Base-by-base conservation (phyloP, 495 filamentous ascomycete genomes). In the Aspergillus campestris region DNA sequence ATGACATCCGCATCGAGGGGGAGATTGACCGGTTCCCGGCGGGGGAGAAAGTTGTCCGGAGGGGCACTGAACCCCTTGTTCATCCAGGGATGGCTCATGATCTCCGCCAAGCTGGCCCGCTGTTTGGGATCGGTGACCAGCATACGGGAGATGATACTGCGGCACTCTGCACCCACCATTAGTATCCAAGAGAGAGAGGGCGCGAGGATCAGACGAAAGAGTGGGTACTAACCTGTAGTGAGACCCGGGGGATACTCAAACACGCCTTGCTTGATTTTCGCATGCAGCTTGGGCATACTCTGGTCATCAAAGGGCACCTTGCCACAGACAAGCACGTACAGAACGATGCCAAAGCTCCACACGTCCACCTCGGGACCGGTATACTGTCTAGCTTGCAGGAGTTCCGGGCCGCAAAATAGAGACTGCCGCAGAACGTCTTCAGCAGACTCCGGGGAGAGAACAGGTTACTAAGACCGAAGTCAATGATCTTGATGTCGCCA, bases 231-330 rank as follows among this genome's bases (percentile, higher is more conserved):
- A 92, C 92, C 92, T 55, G 82, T 71, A 30, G 89, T 87, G 29
- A 99, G 79, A 74, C 94, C 96, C 39, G 80, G 83, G 11, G 94
- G 92, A 62, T 96, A 99, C 60, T 99, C 92, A 14, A 99, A 94
- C 13, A 82, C 68, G 34, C 92, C 92, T 58, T 94, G 92, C 69
- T 99, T 99, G 63, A 99, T 99, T 74, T 99, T 97, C 27, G 89
- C 90, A 71, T 99, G 92, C 38, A 99, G 72, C 49, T 95, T 89
- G 24, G 90, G 92, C 92, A 98, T 98, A 68, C 89, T 95, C 65
- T 99, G 92, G 55, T 99, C 92, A 59, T 99, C 92, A 59, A 99
- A 99, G 3, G 92, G 92, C 5, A 99, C 92, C 62, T 96, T 99
- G 7, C 92, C 92, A 62, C 92, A 99, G 8, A 97, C 92, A 40